Percentiles rank a stretch among this genome's conserved stretches.
Evolutionary conservation across 2,329 filamentous ascomycete genomes (phyloP).

Genomic region (Fusarium euwallaceae): DNA sequence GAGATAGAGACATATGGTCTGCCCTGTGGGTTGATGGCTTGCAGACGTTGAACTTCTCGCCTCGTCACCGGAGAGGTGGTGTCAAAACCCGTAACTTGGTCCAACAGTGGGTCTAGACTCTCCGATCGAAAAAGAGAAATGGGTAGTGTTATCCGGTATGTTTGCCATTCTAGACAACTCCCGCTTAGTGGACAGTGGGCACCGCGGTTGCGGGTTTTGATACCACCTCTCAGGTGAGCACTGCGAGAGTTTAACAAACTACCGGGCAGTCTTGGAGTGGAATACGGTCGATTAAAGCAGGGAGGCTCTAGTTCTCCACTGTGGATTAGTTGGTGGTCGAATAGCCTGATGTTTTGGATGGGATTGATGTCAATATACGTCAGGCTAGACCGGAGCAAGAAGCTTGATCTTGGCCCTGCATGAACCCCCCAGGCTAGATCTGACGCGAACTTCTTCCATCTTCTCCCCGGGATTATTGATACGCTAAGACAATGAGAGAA

Average conservation of each 20-base stretch:
- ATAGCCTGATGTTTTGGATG: slow-evolving; percentile 5
- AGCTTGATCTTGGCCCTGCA: slow-evolving; percentile 2
- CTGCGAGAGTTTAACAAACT: not conserved
- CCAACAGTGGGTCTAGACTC: not conserved
- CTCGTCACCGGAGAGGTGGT: slow-evolving; percentile 7
- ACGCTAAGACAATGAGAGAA: not conserved
- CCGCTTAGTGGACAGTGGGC: not conserved
- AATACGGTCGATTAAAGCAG: not conserved
- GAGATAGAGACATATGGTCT: not conserved
- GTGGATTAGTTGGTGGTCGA: not conserved
- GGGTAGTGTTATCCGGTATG: slow-evolving; percentile 1
- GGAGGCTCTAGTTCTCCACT: not conserved
- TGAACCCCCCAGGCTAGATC: not conserved
- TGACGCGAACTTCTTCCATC: not conserved
- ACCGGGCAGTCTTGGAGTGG: not conserved
- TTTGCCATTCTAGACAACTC: not conserved
- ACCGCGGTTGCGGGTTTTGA: not conserved
- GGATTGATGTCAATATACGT: not conserved
- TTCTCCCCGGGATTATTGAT: not conserved
- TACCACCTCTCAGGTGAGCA: slow-evolving; percentile 4
- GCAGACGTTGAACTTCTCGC: not conserved
- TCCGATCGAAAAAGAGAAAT: not conserved
- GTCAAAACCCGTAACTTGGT: not conserved
- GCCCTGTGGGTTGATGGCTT: not conserved
- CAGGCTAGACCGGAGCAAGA: not conserved